A percentile compares a stretch with the other conserved stretches of the same genome.
These are phyloP conservation scores for Ligustrum vulgare DNA, from an alignment of 257 asterid species.

Conservation along the genomic window DNA sequence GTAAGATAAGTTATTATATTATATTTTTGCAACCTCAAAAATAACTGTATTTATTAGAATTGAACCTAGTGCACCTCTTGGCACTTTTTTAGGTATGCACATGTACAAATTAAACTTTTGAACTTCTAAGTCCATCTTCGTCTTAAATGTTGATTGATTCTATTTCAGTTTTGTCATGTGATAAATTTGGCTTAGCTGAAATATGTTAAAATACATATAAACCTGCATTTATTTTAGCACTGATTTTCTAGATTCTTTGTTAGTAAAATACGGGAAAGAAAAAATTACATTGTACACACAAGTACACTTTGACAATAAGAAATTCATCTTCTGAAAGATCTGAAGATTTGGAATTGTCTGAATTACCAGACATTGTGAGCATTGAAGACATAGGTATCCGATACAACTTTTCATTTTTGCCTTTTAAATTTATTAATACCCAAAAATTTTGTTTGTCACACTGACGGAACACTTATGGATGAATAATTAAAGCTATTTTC, in stretches of 20 bases:
- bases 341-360: background rate
- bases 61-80: background rate
- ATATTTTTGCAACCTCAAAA: background rate
- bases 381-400: background rate
- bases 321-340: background rate
- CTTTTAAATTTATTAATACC: background rate
- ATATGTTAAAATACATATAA: background rate
- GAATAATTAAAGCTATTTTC: background rate
- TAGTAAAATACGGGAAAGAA: background rate
- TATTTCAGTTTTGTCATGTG: background rate
- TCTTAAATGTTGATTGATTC: background rate
- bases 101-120: background rate
- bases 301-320: background rate
- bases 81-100: background rate
- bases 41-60: background rate
- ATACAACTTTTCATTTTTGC: background rate
- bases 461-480: background rate
- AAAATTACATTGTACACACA: background rate
- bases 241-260: background rate
- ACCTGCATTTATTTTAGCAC: background rate
- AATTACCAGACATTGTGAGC: background rate
- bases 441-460: background rate
- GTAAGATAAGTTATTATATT: background rate
- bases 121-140: background rate
- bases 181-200: background rate